Evolutionary conservation across 2,329 filamentous ascomycete species (phyloP).

Genomic region (Hymenoscyphus occultus): DNA sequence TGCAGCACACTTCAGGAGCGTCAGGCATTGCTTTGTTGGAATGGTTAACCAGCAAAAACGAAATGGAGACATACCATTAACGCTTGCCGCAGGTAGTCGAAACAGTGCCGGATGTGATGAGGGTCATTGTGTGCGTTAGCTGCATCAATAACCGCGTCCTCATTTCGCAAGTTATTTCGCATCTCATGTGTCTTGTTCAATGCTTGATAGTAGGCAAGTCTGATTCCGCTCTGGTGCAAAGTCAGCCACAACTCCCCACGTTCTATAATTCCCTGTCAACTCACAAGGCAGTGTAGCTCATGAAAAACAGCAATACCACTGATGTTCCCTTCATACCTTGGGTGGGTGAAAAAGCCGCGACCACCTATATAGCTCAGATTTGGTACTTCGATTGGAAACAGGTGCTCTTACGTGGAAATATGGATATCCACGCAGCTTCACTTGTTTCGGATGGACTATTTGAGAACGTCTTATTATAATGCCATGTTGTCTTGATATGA

Average conservation of each 20-base stretch:
- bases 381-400: background rate
- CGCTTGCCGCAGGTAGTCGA: conserved; percentile 3
- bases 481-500: background rate
- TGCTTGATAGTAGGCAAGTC: background rate
- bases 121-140: background rate
- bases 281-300: conserved; percentile 1
- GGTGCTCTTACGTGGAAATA: background rate
- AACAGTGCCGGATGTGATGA: conserved; percentile 5
- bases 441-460: background rate
- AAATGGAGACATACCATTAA: background rate
- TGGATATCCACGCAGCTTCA: background rate
- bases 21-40: background rate
- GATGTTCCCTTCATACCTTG: background rate
- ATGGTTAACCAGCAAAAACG: background rate
- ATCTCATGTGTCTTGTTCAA: background rate
- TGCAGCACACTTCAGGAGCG: background rate
- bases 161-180: background rate
- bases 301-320: conserved; percentile 1
- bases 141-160: background rate
- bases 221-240: background rate
- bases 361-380: background rate
- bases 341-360: background rate
- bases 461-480: conserved; percentile 3
- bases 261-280: background rate
- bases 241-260: background rate